Base-by-base conservation (phyloP, 441 rosid species). In the Bocquillonia castaneifolia region DNA sequence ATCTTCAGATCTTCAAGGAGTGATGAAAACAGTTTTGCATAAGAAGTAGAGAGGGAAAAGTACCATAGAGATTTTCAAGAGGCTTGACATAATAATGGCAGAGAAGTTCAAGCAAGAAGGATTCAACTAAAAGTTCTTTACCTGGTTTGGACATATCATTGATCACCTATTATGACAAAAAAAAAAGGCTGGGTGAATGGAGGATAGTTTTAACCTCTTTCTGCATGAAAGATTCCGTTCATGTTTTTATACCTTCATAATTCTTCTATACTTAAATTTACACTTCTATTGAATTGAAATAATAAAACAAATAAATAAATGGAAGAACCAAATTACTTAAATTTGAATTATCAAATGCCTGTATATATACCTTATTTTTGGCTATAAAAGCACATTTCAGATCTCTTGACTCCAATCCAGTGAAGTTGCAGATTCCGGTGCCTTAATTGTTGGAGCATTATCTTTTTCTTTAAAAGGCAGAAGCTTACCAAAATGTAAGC, bases 401-500 rank as follows among this genome's bases (percentile, higher is more conserved):
- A 82, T 75, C 64, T 85, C 83, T 67, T 79, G 69, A 68, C 86
- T 85, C 81, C 84, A 84, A 39, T 71, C 80, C 34, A 50, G n/a
- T 44, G 76, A 64, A 51, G 28, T 23, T 15, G 72, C 64, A 47
- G 63, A 29, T 15, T 64, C 59, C 23, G 74, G 62, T 57, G 25
- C 45, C 61, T 20, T 51, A 25, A 42, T 51, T n/a, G 44, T 31
- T 34, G 69, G 66, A 56, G 73, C 51, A 39, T 22, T 63, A 40
- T 42, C 60, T 17, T 40, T 66, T 58, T 73, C 75, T 22, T 15
- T 55, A 25, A 74, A 25, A 47, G 86, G 81, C 52, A 79, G 80
- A 31, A 80, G 84, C 51, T 66, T 77, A 34, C 88, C 85, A 22
- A 55, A 63, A 77, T 80, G 78, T 68, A 86, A 78, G 88, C 86